Conservation (phyloP, 1,284 basidiomycete species). For the Inonotus obliquus region DNA sequence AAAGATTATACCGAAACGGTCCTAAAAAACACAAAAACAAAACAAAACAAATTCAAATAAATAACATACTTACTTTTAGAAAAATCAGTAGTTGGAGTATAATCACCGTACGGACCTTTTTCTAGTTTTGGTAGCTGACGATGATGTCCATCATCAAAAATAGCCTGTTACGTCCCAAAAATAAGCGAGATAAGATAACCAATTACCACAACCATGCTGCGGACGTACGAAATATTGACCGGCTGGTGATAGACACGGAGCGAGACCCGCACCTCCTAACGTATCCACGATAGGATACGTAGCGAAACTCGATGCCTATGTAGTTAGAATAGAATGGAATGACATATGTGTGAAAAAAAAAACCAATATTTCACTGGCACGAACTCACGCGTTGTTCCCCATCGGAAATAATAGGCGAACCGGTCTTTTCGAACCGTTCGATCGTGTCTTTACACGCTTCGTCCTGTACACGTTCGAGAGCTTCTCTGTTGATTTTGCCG, state of each 20-base stretch:
- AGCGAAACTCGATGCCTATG: slow-evolving; percentile 17
- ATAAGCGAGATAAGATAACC: neutral
- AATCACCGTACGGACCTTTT: no score
- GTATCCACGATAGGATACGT: slow-evolving; percentile 23
- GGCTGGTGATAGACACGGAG: slow-evolving; percentile 19
- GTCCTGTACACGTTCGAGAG: slow-evolving; percentile 20
- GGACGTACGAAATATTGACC: slow-evolving; percentile 18
- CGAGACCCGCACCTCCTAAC: slow-evolving; percentile 22
- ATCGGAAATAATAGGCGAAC: slow-evolving; percentile 21
- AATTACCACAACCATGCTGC: neutral
- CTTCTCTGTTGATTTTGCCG: slow-evolving; percentile 19
- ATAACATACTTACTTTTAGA: no score
- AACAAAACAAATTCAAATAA: no score
- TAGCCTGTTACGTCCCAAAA: slow-evolving; percentile 6
- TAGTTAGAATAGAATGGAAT: no score
- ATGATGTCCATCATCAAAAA: slow-evolving; percentile 23
- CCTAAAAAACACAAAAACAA: slow-evolving; percentile 11
- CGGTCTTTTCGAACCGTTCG: slow-evolving; percentile 20
- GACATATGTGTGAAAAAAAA: no score
- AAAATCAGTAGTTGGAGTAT: no score
- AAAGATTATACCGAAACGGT: slow-evolving; percentile 22
- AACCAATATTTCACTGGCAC: no score
- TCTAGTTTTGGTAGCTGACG: slow-evolving; percentile 22
- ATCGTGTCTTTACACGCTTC: slow-evolving; percentile 20
- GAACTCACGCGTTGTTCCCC: slow-evolving; percentile 23